These are phyloP conservation scores for Golovinomyces cichoracearum DNA, from an alignment of 2,329 filamentous ascomycete genomes.

Conservation along the genomic window DNA sequence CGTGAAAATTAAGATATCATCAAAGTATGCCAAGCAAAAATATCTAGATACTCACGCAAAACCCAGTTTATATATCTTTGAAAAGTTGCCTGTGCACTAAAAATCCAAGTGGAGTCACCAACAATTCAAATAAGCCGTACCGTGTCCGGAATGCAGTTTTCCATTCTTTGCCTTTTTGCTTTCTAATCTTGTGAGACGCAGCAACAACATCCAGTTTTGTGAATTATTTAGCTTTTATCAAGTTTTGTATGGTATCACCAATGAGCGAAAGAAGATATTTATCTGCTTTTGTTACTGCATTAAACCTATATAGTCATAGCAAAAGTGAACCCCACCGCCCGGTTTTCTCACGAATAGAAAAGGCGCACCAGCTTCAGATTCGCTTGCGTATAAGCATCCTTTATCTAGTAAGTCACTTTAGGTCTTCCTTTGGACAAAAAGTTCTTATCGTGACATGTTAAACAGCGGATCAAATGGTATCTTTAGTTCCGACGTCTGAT, in stretches of 20 bases:
- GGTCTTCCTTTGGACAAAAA: not conserved
- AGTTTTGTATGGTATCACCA: not conserved
- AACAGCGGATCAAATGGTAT: not conserved
- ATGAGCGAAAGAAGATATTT: not conserved
- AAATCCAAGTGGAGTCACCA: conserved; percentile 2
- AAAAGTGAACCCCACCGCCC: not conserved
- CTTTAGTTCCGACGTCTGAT: not conserved
- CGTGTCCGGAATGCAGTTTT: not conserved
- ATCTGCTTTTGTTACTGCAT: not conserved
- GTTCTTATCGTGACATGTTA: not conserved
- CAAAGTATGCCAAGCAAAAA: conserved; percentile 1
- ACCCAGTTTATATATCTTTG: conserved; percentile 3
- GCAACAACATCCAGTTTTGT: not conserved
- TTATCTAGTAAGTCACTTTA: not conserved
- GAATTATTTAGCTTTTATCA: not conserved
- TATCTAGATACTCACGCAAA: not conserved
- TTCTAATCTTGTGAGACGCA: not conserved
- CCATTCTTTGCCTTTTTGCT: conserved; percentile 1
- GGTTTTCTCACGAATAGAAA: not conserved
- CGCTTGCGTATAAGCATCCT: not conserved
- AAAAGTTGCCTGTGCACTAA: conserved; percentile 1
- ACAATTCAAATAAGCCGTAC: conserved; percentile 1
- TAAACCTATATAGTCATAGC: not conserved
- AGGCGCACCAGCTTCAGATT: not conserved
- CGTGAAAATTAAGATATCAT: conserved; percentile 4